Conservation (phyloP, 495 filamentous ascomycete genomes). For the Chaetomium fimeti region DNA sequence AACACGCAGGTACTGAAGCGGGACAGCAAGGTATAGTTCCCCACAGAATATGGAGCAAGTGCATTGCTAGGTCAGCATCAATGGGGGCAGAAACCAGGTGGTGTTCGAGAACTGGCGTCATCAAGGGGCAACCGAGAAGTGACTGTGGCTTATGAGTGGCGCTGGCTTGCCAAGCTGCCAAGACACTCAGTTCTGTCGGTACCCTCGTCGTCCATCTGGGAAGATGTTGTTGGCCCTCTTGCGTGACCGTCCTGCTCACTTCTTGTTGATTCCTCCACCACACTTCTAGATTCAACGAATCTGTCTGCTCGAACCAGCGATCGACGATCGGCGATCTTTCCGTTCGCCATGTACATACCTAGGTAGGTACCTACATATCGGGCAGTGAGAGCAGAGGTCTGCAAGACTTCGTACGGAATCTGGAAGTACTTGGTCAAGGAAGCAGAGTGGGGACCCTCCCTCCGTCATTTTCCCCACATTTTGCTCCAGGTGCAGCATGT, state of each 20-base stretch:
- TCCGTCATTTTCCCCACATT: neutral
- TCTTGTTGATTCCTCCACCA: neutral
- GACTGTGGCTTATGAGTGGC: neutral
- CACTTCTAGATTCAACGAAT: too few relatives aligned
- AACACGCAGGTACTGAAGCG: neutral
- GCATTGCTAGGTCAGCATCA: neutral
- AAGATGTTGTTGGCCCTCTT: neutral
- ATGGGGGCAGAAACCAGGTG: neutral
- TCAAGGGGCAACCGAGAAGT: neutral
- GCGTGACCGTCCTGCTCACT: neutral
- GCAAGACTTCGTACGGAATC: too few relatives aligned
- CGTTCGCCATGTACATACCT: too few relatives aligned
- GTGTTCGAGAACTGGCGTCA: constrained; percentile 1
- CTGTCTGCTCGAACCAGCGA: too few relatives aligned
- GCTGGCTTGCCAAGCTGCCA: neutral
- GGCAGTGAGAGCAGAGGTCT: too few relatives aligned
- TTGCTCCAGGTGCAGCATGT: neutral
- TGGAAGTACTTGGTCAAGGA: too few relatives aligned
- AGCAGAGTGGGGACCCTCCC: too few relatives aligned
- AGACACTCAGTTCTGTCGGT: too few relatives aligned
- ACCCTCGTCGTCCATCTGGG: too few relatives aligned
- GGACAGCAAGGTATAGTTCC: neutral
- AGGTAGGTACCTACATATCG: too few relatives aligned
- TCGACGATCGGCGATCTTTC: too few relatives aligned
- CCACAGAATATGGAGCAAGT: neutral